A percentile compares a stretch with the other conserved stretches of the same genome.
Evolutionary conservation across 2,329 filamentous ascomycete genomes (phyloP).

Genomic region (Apiospora koreana): DNA sequence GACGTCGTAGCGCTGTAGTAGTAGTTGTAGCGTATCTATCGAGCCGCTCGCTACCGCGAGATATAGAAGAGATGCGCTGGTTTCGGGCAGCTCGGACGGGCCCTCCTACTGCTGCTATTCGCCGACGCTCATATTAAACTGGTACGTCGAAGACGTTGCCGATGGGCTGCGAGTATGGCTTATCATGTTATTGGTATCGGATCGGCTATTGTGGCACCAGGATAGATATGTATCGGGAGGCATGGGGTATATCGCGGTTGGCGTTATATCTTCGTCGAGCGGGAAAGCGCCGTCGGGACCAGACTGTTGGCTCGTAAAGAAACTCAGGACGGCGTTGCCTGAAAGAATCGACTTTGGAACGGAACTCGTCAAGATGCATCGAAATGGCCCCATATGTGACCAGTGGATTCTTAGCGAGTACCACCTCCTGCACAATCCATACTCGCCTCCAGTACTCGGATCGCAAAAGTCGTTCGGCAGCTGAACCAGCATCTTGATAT

Average conservation of each 20-base stretch:
- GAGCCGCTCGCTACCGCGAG: slow-evolving; percentile 25
- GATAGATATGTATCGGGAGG: not conserved
- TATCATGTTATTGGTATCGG: not conserved
- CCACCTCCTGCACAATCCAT: no score
- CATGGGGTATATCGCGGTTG: not conserved
- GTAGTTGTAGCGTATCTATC: slow-evolving; percentile 25
- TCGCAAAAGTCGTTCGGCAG: no score
- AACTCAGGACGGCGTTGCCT: no score
- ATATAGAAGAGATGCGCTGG: slow-evolving; percentile 25
- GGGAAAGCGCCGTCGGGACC: not conserved
- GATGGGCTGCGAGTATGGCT: not conserved
- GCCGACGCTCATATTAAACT: not conserved
- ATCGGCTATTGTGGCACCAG: not conserved
- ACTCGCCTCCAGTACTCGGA: no score
- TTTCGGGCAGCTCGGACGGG: slow-evolving; percentile 16
- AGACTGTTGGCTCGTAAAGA: no score
- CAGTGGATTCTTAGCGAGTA: no score
- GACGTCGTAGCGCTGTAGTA: slow-evolving; percentile 25
- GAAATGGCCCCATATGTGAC: no score
- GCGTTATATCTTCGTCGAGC: not conserved
- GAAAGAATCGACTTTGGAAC: no score
- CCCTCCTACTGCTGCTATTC: not conserved
- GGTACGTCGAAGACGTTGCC: not conserved
- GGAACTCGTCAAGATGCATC: no score
- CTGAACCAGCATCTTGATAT: no score